These are phyloP conservation scores for Candida sanyaensis DNA, from an alignment of 1,139 yeast species.

Conservation along the genomic window DNA sequence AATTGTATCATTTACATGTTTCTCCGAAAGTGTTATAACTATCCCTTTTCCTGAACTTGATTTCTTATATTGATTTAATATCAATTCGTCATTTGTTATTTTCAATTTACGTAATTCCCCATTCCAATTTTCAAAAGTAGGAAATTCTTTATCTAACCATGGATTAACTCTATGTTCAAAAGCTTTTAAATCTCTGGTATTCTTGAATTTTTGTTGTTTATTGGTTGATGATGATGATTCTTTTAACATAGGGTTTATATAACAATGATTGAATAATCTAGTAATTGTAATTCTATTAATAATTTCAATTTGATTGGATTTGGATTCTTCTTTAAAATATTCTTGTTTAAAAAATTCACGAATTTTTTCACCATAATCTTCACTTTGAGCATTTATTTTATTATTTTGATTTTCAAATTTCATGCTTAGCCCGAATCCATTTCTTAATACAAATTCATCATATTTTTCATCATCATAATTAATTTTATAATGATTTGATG, in stretches of 20 bases:
- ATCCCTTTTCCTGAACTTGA: constrained; percentile 33
- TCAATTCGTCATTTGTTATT: constrained; percentile 35
- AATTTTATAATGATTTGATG: constrained; percentile 18
- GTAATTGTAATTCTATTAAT: constrained; percentile 42
- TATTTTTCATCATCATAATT: constrained; percentile 15
- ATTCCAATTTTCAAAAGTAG: constrained; percentile 48
- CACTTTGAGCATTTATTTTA: constrained; percentile 17
- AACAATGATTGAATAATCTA: constrained; percentile 48
- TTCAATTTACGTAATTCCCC: constrained; percentile 39
- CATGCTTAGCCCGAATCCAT: constrained; percentile 12
- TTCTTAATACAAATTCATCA: constrained; percentile 3
- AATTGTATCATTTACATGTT: constrained; percentile 27
- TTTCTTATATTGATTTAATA: constrained; percentile 13
- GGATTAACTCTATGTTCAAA: not conserved
- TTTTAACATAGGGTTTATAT: constrained; percentile 24
- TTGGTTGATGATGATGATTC: constrained; percentile 5
- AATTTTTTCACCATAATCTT: constrained; percentile 12
- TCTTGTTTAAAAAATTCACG: constrained; percentile 28
- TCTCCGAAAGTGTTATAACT: constrained; percentile 36
- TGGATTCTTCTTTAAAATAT: constrained; percentile 16
- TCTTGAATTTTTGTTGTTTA: constrained; percentile 9
- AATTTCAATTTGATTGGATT: not conserved
- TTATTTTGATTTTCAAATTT: constrained; percentile 17
- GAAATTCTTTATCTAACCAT: constrained; percentile 27
- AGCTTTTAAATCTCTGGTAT: constrained; percentile 1